Evolutionary conservation across 495 filamentous ascomycete species (phyloP).

Genomic region (Annulohypoxylon stygium): DNA sequence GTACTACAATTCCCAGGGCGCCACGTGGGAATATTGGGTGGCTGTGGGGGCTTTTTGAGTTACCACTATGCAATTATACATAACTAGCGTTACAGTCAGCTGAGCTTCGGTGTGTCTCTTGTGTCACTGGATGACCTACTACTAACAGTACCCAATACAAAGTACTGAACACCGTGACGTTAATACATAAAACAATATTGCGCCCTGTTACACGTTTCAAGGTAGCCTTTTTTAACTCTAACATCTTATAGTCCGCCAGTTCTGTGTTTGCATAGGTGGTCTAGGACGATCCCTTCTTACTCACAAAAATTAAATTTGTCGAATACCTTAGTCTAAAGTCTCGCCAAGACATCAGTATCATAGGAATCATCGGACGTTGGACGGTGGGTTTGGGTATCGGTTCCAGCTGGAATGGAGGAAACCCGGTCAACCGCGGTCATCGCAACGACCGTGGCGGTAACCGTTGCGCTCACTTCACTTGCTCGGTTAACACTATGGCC

Average conservation of each 20-base stretch:
- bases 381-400: not conserved
- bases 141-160: not conserved
- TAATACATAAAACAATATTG: not conserved
- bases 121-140: constrained; percentile 1
- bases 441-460: constrained; percentile 50
- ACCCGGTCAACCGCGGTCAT: constrained; percentile 48
- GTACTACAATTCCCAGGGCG: constrained; percentile 4
- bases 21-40: constrained; percentile 40
- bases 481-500: constrained; percentile 53
- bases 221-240: not conserved
- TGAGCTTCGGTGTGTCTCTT: constrained; percentile 20
- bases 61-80: constrained; percentile 24
- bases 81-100: constrained; percentile 21
- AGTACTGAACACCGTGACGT: constrained; percentile 2
- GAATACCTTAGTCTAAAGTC: not conserved
- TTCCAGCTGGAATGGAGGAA: constrained; percentile 43
- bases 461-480: constrained; percentile 50
- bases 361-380: constrained; percentile 6
- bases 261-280: not conserved
- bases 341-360: constrained; percentile 1
- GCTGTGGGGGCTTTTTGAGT: constrained; percentile 9
- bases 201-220: constrained; percentile 5
- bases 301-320: not conserved
- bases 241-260: constrained; percentile 5
- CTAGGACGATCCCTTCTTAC: not conserved